Conservation (phyloP, 1,139 yeast species). For the Hanseniaspora gamundiae region DNA sequence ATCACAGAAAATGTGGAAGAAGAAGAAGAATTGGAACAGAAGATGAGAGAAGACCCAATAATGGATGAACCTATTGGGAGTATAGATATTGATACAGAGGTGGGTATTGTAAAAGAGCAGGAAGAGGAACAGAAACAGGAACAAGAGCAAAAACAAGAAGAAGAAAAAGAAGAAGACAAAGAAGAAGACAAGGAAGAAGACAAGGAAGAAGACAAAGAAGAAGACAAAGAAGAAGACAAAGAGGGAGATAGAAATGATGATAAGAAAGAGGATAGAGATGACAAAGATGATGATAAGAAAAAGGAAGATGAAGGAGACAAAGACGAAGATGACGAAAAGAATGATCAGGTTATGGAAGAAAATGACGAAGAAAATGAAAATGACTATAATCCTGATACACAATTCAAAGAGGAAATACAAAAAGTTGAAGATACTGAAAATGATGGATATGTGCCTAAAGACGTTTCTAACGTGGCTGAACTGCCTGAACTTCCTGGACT, state of each 20-base stretch:
- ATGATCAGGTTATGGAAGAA: neutral
- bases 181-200: slow-evolving; percentile 36
- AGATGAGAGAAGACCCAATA: slow-evolving; percentile 21
- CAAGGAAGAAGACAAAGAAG: slow-evolving; percentile 1
- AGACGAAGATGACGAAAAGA: neutral
- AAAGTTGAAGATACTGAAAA: neutral
- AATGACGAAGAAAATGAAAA: no score
- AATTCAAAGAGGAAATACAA: neutral
- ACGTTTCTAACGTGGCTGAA: no score
- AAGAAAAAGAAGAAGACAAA: neutral
- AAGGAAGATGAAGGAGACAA: slow-evolving; percentile 20
- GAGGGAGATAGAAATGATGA: slow-evolving; percentile 38
- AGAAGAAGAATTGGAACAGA: slow-evolving; percentile 43
- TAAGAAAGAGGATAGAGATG: slow-evolving; percentile 16
- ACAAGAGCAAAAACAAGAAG: slow-evolving; percentile 7
- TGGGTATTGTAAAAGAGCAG: slow-evolving; percentile 28
- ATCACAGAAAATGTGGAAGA: slow-evolving; percentile 20
- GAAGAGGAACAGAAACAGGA: no score
- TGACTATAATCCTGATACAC: neutral
- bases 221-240: slow-evolving; percentile 9
- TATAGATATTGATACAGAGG: no score
- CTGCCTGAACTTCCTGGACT: no score
- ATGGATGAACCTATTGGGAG: no score
- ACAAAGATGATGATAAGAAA: slow-evolving; percentile 21
- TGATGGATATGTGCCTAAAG: neutral